Evolutionary conservation across 2,329 filamentous ascomycete genomes (phyloP), one percentile per base, ranked within the genome.

Genomic region (Ceratocystis ficicola): DNA sequence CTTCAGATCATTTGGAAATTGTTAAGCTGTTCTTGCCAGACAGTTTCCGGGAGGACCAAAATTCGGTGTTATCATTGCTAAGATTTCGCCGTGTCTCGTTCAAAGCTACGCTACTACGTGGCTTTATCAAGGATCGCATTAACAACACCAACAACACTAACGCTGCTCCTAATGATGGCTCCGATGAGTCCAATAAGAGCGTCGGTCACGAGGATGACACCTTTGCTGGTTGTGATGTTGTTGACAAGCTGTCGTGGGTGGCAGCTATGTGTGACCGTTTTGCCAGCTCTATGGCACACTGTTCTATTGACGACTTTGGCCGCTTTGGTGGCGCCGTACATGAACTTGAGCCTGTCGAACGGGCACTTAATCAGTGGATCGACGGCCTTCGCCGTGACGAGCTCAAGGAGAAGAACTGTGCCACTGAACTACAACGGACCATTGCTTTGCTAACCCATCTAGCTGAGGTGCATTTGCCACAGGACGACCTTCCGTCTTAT

Each of bases 301-400:
- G 90, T 75, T 86, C 88, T 1, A 79, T 88, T 0, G 85, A 89
- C 61, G 84, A 90, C 67, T 97, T 97, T 73, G 81, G 83, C 59
- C 85, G 80, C 69, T 94, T 90, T 70, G 87, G 90, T 71, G 86
- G 87, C 52, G 89, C 91, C 1, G 76, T 94, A 67, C 89, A 90
- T 70, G 94, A 97, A 74, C 79, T 97, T 63, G 90, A 96, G 73
- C 90, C 92, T 0, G 90, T 97, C 10, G 94, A 99, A 76, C 83
- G 91, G 66, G 89, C 89, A 0, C 77, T 97, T 62, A 96, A 96
- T 72, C 83, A 83, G 65, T 96, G 91, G 84, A 89, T 97, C 66
- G 92, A 96, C 69, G 85, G 85, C 5, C 74, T 96, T 65, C 86
- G 90, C 69, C 86, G 85, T 64, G 91, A 95, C 70, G 91, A 96